These are phyloP conservation scores for Triticum timopheevii DNA, from an alignment of 176 grass and related monocot genomes.

Conservation along the genomic window DNA sequence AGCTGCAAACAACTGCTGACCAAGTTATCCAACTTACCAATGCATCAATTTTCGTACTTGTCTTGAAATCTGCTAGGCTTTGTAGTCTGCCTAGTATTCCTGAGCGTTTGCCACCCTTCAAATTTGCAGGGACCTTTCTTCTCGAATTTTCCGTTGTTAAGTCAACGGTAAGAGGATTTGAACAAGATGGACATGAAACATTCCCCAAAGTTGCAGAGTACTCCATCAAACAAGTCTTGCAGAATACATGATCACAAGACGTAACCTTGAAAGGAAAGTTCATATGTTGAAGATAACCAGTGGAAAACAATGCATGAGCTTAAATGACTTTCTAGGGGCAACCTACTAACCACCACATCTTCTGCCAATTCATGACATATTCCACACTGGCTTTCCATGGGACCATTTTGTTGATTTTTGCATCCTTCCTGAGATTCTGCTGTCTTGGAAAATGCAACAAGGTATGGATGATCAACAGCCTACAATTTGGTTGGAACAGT, in stretches of 20 bases:
- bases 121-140: conserved; percentile 36
- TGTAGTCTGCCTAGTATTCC: conserved; percentile 79
- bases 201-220: conserved; percentile 66
- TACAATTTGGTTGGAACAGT: conserved; percentile 31
- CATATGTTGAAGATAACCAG: neutral
- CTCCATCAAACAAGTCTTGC: conserved; percentile 84
- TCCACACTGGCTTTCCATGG: conserved; percentile 54
- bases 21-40: conserved; percentile 60
- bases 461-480: conserved; percentile 97
- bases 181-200: conserved; percentile 81
- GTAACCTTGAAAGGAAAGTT: conserved; percentile 60
- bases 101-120: conserved; percentile 63
- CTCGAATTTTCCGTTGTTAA: conserved; percentile 48
- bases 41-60: conserved; percentile 95
- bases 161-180: conserved; percentile 75
- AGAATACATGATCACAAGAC: conserved; percentile 86
- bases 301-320: conserved; percentile 16
- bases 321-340: neutral
- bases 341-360: conserved; percentile 71
- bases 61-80: conserved; percentile 65
- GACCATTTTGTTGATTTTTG: conserved; percentile 36
- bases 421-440: conserved; percentile 33
- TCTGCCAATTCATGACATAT: conserved; percentile 66
- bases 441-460: conserved; percentile 87
- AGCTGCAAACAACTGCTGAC: neutral